These are phyloP conservation scores for Amborella trichopoda DNA, from an alignment of 164 flowering plant genomes.

Conservation along the genomic window DNA sequence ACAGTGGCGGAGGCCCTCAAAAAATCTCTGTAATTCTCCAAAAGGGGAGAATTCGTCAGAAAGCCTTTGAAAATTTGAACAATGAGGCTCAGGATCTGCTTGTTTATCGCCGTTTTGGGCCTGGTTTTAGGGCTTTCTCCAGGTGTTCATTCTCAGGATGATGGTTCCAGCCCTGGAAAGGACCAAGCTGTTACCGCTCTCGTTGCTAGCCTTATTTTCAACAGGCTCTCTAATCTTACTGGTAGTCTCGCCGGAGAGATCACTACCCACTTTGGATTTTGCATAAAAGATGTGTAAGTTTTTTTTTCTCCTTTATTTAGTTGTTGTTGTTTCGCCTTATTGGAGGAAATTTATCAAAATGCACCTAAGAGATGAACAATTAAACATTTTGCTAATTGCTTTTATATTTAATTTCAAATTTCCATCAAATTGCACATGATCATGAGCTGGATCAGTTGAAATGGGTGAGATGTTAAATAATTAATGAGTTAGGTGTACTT, in stretches of 20 bases:
- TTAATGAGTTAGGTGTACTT: too few species aligned
- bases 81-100: too few species aligned
- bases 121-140: slow-evolving; percentile 5
- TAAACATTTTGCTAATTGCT: background rate
- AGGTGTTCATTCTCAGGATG: slow-evolving; percentile 5
- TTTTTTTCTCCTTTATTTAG: background rate
- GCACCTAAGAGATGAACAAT: too few species aligned
- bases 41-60: too few species aligned
- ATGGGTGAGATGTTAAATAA: too few species aligned
- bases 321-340: background rate
- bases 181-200: slow-evolving; percentile 28
- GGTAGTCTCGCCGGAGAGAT: slow-evolving; percentile 28
- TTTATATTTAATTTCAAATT: background rate
- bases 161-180: background rate
- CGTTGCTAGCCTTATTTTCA: slow-evolving; percentile 22
- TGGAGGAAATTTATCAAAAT: background rate
- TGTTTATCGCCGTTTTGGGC: background rate
- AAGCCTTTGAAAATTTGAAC: too few species aligned
- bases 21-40: too few species aligned
- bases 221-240: slow-evolving; percentile 33
- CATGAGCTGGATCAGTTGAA: too few species aligned
- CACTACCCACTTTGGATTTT: slow-evolving; percentile 28
- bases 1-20: too few species aligned
- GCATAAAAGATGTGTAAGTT: slow-evolving; percentile 53
- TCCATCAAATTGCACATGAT: too few species aligned